Percentiles rank a stretch among this genome's conserved stretches.
phyloP scores from a whole-genome alignment of 1,284 basidiomycete genomes.

The Malassezia globosa region DNA sequence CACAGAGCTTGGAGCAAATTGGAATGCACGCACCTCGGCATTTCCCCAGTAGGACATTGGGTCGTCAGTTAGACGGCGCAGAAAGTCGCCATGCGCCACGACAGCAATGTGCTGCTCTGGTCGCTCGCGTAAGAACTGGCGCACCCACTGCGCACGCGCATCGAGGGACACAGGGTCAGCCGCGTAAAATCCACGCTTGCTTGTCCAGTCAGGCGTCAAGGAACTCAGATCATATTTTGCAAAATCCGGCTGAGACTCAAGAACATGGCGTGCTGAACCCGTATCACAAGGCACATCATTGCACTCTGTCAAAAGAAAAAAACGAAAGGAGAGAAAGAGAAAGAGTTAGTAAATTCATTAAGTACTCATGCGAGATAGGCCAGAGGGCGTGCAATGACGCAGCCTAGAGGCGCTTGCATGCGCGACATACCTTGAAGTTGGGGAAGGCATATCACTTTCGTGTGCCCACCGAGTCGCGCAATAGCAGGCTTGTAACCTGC shows the following conservation, averaged over 20 bases:
- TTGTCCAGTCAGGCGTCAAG: slow-evolving; percentile 44
- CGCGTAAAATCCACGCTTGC: slow-evolving; percentile 41
- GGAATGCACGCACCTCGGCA: slow-evolving; percentile 40
- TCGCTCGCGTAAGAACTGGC: slow-evolving; percentile 38
- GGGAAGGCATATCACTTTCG: slow-evolving; percentile 33
- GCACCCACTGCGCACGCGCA: slow-evolving; percentile 41
- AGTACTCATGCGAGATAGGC: no score
- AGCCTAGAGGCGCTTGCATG: no score
- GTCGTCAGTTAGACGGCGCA: slow-evolving; percentile 34
- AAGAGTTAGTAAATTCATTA: no score
- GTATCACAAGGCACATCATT: slow-evolving; percentile 44
- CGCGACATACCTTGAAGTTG: slow-evolving; percentile 34
- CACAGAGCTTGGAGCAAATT: slow-evolving; percentile 30
- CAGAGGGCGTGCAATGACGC: no score
- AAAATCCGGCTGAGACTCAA: slow-evolving; percentile 37
- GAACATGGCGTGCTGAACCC: slow-evolving; percentile 31
- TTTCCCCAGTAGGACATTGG: slow-evolving; percentile 35
- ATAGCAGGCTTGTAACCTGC: slow-evolving; percentile 36
- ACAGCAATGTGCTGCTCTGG: slow-evolving; percentile 41
- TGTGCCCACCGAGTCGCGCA: slow-evolving; percentile 32
- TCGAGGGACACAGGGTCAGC: slow-evolving; percentile 31
- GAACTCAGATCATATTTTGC: slow-evolving; percentile 33
- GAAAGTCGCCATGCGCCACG: slow-evolving; percentile 45
- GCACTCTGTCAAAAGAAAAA: slow-evolving; percentile 32
- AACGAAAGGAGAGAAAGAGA: no score